Evolutionary conservation across 805 yeast species (phyloP), one percentile per base, ranked within the genome.

Genomic region (Metschnikowia gelsemii): DNA sequence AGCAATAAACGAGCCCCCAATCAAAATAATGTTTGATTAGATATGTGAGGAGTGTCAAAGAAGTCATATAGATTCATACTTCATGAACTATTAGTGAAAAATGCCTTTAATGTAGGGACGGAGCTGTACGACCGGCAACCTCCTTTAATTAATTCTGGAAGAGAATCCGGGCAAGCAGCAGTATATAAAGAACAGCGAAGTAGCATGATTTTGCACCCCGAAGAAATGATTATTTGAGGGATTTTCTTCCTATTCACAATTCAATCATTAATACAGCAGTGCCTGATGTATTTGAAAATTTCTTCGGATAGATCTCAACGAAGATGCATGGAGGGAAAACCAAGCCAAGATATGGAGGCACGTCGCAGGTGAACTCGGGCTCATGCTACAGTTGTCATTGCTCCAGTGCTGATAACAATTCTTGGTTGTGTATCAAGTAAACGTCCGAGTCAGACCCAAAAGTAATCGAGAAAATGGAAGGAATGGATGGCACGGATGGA

Each of bases 241-340:
- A 17, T 3, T 25, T 35, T 18, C 14, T 35, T 26, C 26, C 19
- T 19, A 9, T 9, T 14, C 12, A 4, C 11, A 21, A 7, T 13
- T 17, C 31, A 34, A 24, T 25, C 14, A 11, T n/a, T 9, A 19
- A n/a, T 7, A 3, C 19, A 21, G 34, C 37, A 33, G 59, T 60
- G 63, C 60, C 61, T 4, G 73, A 67, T 51, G 52, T 68, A 47
- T 68, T 68, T 46, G 74, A 68, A 40, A 66, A 67, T 45, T 57
- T 68, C 30, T 66, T 66, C 40, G 56, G 52, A 22, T 63, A 59
- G 30, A 52, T 68, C 20, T 55, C 62, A 25, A 47, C 63, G 14
- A 55, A 61, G 21, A 39, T 66, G 21, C 59, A 58, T 42, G 68
- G 68, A 11, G 72, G 72, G 13, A 64, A 63, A 35, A 49, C 69